Conservation (phyloP, 2,329 filamentous ascomycete genomes). For the Amauroascus verrucosus region DNA sequence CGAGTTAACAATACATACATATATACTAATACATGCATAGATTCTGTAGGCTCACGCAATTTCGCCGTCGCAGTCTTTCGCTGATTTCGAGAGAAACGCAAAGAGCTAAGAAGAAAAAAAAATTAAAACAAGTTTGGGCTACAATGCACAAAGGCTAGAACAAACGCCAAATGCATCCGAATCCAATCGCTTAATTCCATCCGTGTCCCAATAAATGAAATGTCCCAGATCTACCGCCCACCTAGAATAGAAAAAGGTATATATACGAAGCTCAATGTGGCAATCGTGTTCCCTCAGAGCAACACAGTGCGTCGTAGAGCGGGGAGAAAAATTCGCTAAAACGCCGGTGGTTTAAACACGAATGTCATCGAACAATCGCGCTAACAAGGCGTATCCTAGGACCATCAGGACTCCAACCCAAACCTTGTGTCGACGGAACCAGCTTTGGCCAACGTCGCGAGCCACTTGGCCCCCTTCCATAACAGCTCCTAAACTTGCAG, state of each 20-base stretch:
- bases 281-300: neutral
- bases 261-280: neutral
- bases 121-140: neutral
- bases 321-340: neutral
- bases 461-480: constrained; percentile 67
- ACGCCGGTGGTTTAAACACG: neutral
- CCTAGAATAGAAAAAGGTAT: no score
- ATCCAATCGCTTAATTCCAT: constrained; percentile 7
- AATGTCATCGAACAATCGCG: constrained; percentile 53
- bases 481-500: constrained; percentile 48
- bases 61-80: neutral
- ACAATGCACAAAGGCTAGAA: neutral
- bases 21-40: neutral
- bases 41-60: neutral
- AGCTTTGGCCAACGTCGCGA: constrained; percentile 68
- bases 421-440: constrained; percentile 70
- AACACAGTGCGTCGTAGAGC: neutral
- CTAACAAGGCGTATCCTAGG: constrained; percentile 73
- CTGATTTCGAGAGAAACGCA: neutral
- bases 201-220: constrained; percentile 3
- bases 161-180: constrained; percentile 7
- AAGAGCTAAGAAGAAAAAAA: neutral
- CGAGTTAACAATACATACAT: neutral
- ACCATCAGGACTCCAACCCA: constrained; percentile 59
- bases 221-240: neutral